These are phyloP conservation scores for Pythium guiyangense DNA, from an alignment of 352 stramenopile genomes.

Conservation along the genomic window DNA sequence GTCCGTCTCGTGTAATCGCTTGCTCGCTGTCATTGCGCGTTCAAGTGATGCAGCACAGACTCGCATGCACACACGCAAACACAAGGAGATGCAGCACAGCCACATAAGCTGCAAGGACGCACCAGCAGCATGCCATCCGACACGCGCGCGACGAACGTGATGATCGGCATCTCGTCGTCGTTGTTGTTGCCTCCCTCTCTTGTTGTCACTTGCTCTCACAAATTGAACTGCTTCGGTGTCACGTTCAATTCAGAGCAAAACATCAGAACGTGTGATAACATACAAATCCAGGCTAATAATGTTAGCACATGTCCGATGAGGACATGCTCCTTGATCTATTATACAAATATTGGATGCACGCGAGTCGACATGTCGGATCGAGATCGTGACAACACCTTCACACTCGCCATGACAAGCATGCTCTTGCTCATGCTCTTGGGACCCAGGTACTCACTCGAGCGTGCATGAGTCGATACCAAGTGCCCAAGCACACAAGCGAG, in stretches of 20 bases:
- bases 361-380: no score
- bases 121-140: constrained; percentile 93
- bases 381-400: no score
- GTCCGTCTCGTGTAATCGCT: not conserved
- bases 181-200: not conserved
- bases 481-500: no score
- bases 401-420: no score
- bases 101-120: constrained; percentile 4
- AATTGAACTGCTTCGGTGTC: not conserved
- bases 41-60: not conserved
- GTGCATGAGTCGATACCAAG: no score
- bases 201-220: constrained; percentile 2
- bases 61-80: not conserved
- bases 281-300: not conserved
- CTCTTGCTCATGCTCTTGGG: no score
- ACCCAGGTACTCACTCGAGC: no score
- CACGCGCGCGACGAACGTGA: constrained; percentile 93
- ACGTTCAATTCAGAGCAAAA: not conserved
- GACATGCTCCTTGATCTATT: no score
- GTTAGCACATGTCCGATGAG: not conserved
- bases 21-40: not conserved
- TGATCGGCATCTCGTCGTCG: constrained; percentile 81
- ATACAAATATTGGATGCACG: no score
- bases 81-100: no score
- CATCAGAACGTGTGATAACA: not conserved